Evolutionary conservation across 768 basidiomycete species (phyloP).

Genomic region (Hypholoma sublateritium): DNA sequence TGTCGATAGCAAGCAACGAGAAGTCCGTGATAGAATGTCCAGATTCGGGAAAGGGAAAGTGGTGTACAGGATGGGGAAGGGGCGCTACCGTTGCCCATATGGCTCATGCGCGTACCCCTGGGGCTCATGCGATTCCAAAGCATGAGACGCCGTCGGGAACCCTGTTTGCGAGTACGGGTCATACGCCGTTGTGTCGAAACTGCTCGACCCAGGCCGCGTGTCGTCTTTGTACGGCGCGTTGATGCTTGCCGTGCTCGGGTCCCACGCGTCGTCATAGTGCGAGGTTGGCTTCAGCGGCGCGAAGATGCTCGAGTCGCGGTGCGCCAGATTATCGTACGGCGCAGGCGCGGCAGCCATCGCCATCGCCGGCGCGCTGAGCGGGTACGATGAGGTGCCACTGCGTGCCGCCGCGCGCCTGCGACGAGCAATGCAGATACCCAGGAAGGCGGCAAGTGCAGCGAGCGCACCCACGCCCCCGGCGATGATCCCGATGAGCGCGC

Average conservation of each 20-base stretch:
- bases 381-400: conserved; percentile 20
- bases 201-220: neutral
- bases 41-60: neutral
- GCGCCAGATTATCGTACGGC: neutral
- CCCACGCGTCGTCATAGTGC: conserved; percentile 56
- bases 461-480: conserved; percentile 53
- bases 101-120: neutral
- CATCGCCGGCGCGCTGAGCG: neutral
- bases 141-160: conserved; percentile 6
- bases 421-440: conserved; percentile 50
- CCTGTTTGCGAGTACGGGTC: conserved; percentile 10
- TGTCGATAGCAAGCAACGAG: neutral
- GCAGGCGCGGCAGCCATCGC: neutral
- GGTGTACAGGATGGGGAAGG: neutral
- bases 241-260: conserved; percentile 51
- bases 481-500: conserved; percentile 46
- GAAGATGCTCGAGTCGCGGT: conserved; percentile 60
- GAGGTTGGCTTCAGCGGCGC: conserved; percentile 60
- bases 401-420: conserved; percentile 43
- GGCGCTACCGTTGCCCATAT: neutral
- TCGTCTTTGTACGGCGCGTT: conserved; percentile 36
- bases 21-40: neutral
- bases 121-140: neutral
- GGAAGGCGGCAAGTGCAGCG: conserved; percentile 47
- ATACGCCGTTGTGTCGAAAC: conserved; percentile 6